Conservation (phyloP, 2,329 filamentous ascomycete species). For the Plenodomus biglobosus region DNA sequence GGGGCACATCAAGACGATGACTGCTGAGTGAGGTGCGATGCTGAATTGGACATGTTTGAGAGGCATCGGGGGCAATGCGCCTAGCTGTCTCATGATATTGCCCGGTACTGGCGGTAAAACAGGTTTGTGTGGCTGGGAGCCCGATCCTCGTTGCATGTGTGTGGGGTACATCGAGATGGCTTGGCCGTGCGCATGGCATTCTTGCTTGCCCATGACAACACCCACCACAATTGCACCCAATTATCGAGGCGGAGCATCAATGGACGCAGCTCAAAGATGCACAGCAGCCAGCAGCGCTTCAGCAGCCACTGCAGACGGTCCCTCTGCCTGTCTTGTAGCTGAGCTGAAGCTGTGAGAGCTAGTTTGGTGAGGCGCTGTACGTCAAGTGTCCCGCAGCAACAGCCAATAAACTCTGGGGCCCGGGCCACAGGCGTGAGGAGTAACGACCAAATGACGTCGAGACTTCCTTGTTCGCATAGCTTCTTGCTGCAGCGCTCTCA, state of each 20-base stretch:
- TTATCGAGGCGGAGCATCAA: neutral
- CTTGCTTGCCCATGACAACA: constrained; percentile 1
- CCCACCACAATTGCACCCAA: neutral
- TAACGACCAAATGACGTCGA: constrained; percentile 24
- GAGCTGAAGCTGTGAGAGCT: constrained; percentile 1
- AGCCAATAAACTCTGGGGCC: constrained; percentile 19
- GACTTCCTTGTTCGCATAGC: constrained; percentile 29
- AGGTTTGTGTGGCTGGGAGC: constrained; percentile 14
- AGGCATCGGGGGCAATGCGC: neutral
- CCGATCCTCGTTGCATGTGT: neutral
- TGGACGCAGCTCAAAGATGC: neutral
- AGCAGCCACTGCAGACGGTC: neutral
- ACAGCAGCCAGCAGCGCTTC: neutral
- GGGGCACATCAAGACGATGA: neutral
- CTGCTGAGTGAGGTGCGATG: neutral
- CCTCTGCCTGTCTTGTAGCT: neutral
- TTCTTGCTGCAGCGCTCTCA: constrained; percentile 28
- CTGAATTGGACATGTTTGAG: neutral
- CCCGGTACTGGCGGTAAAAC: constrained; percentile 8
- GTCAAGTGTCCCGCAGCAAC: constrained; percentile 1
- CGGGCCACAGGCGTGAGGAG: constrained; percentile 27
- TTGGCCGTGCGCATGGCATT: constrained; percentile 9
- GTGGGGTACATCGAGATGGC: constrained; percentile 16
- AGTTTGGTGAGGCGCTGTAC: constrained; percentile 8
- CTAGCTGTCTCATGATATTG: neutral